Base-by-base conservation (phyloP, 306 rosid genomes). In the Pyrus bretschneideri region DNA sequence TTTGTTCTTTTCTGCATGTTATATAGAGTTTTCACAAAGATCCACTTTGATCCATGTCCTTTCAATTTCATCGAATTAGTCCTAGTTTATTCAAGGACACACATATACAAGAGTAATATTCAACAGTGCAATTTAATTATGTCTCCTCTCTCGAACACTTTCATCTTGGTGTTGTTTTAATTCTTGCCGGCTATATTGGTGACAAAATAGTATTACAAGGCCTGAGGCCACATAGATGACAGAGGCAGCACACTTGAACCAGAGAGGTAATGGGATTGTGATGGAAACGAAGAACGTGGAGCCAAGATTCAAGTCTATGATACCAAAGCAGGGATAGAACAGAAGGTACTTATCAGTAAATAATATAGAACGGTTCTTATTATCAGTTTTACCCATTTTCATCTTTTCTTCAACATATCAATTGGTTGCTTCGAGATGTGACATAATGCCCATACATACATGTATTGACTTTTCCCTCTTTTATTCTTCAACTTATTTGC, bases 281-380 rank as follows among this genome's bases (percentile, higher is more conserved):
- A 33, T 33, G 35, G 35, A 33, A 33, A 33, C 1, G 35, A 33
- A 85, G 78, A 89, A 90, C 92, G 97, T 92, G 70, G 70, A 13
- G 91, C 92, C 57, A 90, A 86, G 78, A 89, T 95, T 76, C 85
- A 83, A 88, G 74, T 95, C 69, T 88, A 89, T 71, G 97, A 93
- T 72, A 80, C 82, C 77, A 92, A 83, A 83, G 83, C 85, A 76
- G 93, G 83, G 80, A 85, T 88, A 14, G 88, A 88, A 79, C 87
- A 84, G 78, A 90, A 90, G 93, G 97, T 64, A 31, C 33, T 31
- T 31, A 0, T 4, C 33, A 31, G 33, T 31, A 31, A 31, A 31
- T 31, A 4, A 33, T 33, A 33, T 33, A 33, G 35, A 33, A 5
- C 35, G 1, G 35, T 33, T 8, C 31, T 57, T 38, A 18, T 60